Conservation (phyloP, 768 basidiomycete genomes). For the Boletus sensibilis region DNA sequence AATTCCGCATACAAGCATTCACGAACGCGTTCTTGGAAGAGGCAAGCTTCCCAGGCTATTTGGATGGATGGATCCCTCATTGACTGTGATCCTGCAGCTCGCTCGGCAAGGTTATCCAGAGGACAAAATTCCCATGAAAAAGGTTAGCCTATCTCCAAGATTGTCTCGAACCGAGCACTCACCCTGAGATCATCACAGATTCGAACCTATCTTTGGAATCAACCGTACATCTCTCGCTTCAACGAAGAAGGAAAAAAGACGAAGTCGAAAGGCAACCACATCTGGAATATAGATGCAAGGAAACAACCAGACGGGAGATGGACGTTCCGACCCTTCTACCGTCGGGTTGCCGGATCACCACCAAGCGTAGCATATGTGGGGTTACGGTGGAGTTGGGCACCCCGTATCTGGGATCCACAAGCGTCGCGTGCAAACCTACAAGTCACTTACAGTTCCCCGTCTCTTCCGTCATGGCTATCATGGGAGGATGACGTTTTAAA, state of each 20-base stretch:
- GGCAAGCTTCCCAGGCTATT: slow-evolving; percentile 40
- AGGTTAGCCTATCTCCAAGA: slow-evolving; percentile 49
- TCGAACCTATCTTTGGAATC: slow-evolving; percentile 94
- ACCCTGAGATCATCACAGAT: slow-evolving; percentile 48
- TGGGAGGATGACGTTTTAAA: slow-evolving; percentile 85
- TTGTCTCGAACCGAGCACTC: slow-evolving; percentile 6
- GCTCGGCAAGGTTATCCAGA: slow-evolving; percentile 84
- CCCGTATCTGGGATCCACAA: slow-evolving; percentile 97
- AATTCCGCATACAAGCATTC: slow-evolving; percentile 98
- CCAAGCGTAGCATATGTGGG: slow-evolving; percentile 80
- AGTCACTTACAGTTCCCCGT: slow-evolving; percentile 78
- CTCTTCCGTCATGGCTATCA: slow-evolving; percentile 79
- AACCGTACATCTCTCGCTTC: slow-evolving; percentile 91
- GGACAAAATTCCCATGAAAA: slow-evolving; percentile 95
- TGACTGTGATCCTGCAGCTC: slow-evolving; percentile 48
- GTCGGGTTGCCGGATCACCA: slow-evolving; percentile 82
- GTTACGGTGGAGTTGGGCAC: slow-evolving; percentile 84
- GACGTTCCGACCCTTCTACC: slow-evolving; percentile 86
- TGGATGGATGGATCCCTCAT: neutral
- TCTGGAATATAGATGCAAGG: slow-evolving; percentile 98
- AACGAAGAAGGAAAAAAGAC: slow-evolving; percentile 99
- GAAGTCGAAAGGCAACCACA: slow-evolving; percentile 98
- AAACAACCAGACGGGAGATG: slow-evolving; percentile 73
- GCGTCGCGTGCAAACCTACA: slow-evolving; percentile 76
- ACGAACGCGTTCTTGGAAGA: slow-evolving; percentile 94